Evolutionary conservation across 495 filamentous ascomycete genomes (phyloP).

Genomic region (Aspergillus kassunensis): DNA sequence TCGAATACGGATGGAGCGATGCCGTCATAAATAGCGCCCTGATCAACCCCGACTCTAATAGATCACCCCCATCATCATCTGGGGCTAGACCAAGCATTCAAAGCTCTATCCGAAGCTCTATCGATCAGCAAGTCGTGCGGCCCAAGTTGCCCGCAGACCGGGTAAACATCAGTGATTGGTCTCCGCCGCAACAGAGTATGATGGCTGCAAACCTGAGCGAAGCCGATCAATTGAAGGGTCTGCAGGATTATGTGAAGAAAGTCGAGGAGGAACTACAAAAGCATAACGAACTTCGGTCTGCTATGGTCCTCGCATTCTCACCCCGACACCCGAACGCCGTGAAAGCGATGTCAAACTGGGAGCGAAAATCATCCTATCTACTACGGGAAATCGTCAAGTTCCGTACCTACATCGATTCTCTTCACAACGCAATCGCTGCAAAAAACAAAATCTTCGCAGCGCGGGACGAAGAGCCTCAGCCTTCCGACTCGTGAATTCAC

Average conservation of each 20-base stretch:
- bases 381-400: constrained; percentile 96
- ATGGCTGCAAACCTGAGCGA: constrained; percentile 74
- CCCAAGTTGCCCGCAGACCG: constrained; percentile 80
- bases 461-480: constrained; percentile 22
- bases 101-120: constrained; percentile 65
- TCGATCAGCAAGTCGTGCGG: constrained; percentile 61
- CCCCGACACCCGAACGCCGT: constrained; percentile 75
- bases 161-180: constrained; percentile 84
- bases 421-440: constrained; percentile 54
- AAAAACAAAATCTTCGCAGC: constrained; percentile 54
- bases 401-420: constrained; percentile 83
- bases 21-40: constrained; percentile 75
- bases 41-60: constrained; percentile 47
- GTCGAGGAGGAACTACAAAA: constrained; percentile 80
- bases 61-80: constrained; percentile 38
- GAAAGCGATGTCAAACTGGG: constrained; percentile 93
- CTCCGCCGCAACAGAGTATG: constrained; percentile 88
- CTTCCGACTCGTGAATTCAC: too few relatives aligned
- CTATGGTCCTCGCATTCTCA: constrained; percentile 87
- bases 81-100: constrained; percentile 60
- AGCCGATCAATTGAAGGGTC: constrained; percentile 70
- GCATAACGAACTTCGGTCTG: constrained; percentile 80
- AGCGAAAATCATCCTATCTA: constrained; percentile 87
- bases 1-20: constrained; percentile 97
- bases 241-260: constrained; percentile 74